Conservation (phyloP, 805 yeast species). For the Saccharomycopsis sp. region DNA sequence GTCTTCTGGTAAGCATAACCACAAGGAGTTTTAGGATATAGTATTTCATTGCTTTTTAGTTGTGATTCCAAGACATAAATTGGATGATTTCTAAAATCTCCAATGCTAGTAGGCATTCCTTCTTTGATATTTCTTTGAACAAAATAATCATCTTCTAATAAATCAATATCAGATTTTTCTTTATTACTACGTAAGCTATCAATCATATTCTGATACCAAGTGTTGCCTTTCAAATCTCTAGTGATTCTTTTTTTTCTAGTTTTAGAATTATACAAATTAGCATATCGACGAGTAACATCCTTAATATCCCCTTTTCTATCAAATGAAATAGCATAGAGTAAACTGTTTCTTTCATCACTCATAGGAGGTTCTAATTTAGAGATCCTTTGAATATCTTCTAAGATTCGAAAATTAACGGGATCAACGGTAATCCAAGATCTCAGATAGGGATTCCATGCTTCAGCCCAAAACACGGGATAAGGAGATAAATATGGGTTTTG, state of each 20-base stretch:
- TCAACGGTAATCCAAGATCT: slow-evolving; percentile 81
- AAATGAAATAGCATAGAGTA: slow-evolving; percentile 71
- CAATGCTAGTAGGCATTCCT: slow-evolving; percentile 78
- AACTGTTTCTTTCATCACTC: slow-evolving; percentile 42
- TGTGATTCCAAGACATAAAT: slow-evolving; percentile 72
- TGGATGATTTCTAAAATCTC: slow-evolving; percentile 84
- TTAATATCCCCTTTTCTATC: slow-evolving; percentile 53
- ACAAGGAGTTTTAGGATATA: slow-evolving; percentile 58
- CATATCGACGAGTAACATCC: slow-evolving; percentile 82
- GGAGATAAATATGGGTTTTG: slow-evolving; percentile 14
- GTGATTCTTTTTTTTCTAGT: slow-evolving; percentile 66
- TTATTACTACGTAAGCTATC: slow-evolving; percentile 9
- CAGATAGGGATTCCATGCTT: slow-evolving; percentile 74
- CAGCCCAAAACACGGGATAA: slow-evolving; percentile 85
- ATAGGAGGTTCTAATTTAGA: slow-evolving; percentile 66
- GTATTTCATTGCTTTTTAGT: slow-evolving; percentile 58
- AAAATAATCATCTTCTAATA: slow-evolving; percentile 52
- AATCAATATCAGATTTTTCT: slow-evolving; percentile 30
- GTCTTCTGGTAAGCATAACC: slow-evolving; percentile 55
- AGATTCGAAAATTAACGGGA: slow-evolving; percentile 52
- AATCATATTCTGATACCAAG: slow-evolving; percentile 51
- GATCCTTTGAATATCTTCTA: slow-evolving; percentile 50
- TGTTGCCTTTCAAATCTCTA: slow-evolving; percentile 40
- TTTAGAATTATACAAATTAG: slow-evolving; percentile 59
- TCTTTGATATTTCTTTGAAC: slow-evolving; percentile 54